A percentile compares a stretch with the other conserved stretches of the same genome.
These are phyloP conservation scores for Rhynchospora tenuis DNA, from an alignment of 176 grass and related monocot species.

Conservation along the genomic window DNA sequence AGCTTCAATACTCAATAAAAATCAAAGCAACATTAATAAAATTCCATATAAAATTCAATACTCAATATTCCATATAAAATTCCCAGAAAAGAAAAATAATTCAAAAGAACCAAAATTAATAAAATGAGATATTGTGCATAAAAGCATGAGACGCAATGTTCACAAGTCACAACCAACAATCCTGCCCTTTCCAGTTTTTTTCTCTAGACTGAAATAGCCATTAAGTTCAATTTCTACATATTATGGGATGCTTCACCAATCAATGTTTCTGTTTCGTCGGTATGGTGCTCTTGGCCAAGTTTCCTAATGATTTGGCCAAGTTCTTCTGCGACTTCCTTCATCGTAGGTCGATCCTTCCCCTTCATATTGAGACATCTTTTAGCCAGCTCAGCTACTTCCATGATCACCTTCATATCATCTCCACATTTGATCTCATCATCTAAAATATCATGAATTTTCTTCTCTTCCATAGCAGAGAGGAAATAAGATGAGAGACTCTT, in stretches of 20 bases:
- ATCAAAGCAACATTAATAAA: too few relatives aligned
- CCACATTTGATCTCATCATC: conserved; percentile 12
- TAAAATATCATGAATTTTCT: not conserved
- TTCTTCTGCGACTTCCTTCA: conserved; percentile 10
- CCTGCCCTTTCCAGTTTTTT: not conserved
- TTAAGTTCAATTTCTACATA: too few relatives aligned
- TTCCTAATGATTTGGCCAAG: not conserved
- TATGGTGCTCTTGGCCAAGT: not conserved
- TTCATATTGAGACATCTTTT: conserved; percentile 6
- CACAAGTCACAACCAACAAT: not conserved
- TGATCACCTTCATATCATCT: not conserved
- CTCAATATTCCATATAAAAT: too few relatives aligned
- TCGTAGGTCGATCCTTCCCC: not conserved
- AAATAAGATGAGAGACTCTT: not conserved
- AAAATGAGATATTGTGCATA: too few relatives aligned
- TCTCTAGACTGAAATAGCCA: not conserved
- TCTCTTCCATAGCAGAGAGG: not conserved
- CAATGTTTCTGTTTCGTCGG: not conserved
- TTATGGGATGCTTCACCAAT: not conserved
- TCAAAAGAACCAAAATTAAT: too few relatives aligned
- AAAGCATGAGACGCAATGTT: not conserved
- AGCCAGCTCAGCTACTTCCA: not conserved
- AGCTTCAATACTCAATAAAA: too few relatives aligned
- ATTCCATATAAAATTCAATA: too few relatives aligned
- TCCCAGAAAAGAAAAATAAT: too few relatives aligned